A percentile compares a stretch with the other conserved stretches of the same genome.
These are phyloP conservation scores for Stylosanthes scabra DNA, from an alignment of 331 rosid genomes.

Conservation along the genomic window DNA sequence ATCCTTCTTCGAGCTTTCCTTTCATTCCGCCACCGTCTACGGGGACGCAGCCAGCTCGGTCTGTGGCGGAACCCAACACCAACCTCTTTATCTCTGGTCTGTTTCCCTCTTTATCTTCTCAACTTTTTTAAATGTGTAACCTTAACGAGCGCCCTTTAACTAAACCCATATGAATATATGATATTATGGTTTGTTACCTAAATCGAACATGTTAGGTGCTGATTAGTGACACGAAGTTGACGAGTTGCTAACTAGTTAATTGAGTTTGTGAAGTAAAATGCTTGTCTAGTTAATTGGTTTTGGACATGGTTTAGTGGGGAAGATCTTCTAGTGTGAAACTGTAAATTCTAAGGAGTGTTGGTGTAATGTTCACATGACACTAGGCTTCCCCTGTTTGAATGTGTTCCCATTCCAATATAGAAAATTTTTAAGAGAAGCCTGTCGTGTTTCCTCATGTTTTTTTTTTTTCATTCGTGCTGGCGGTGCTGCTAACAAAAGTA, in stretches of 20 bases:
- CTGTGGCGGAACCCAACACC: slow-evolving; percentile 76
- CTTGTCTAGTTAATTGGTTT: not conserved
- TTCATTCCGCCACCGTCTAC: slow-evolving; percentile 57
- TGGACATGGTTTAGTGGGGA: not conserved
- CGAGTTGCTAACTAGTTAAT: not conserved
- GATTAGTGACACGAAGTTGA: not conserved
- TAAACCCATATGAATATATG: too few relatives aligned
- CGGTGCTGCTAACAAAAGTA: not conserved
- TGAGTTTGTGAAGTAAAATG: not conserved
- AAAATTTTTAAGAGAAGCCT: not conserved
- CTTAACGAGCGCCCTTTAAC: too few relatives aligned
- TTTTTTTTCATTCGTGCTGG: not conserved
- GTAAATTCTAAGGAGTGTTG: too few relatives aligned
- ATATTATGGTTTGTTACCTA: not conserved
- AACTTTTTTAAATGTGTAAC: too few relatives aligned
- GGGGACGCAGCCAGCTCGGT: slow-evolving; percentile 50
- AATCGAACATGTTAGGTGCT: not conserved
- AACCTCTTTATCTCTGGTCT: slow-evolving; percentile 97
- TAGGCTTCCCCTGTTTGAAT: not conserved
- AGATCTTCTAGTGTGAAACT: not conserved
- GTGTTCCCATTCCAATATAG: not conserved
- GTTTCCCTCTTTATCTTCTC: slow-evolving; percentile 7
- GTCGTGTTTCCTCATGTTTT: not conserved
- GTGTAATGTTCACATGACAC: too few relatives aligned
- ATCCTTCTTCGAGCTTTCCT: slow-evolving; percentile 42